Base-by-base conservation (phyloP, 495 filamentous ascomycete species). In the Neurospora discreta region DNA sequence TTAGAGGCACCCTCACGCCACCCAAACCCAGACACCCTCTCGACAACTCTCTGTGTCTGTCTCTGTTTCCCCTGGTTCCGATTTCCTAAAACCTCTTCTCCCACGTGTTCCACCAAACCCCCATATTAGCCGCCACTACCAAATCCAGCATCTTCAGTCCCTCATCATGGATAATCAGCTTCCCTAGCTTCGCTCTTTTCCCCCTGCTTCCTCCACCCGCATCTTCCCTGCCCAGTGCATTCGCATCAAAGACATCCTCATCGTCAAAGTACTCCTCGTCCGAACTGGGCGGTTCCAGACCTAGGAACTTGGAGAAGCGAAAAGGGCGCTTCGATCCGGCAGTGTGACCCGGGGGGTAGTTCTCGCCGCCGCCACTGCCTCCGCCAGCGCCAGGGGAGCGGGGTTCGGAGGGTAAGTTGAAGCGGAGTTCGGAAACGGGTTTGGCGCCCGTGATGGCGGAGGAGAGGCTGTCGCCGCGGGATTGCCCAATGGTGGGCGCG, bases 111-210 rank as follows among this genome's bases (percentile, higher is more conserved):
- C 95, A 97, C 91, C 94, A 98, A 46, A 98, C 86, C 1, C 90
- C 91, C 81, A 98, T 87, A 78, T 95, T 98, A 46, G 94, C 91
- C 11, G 95, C 92, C 38, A 98, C 93, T 2, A 97, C 85, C 69
- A 99, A 78, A 85, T 99, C 95, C 75, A 97, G 77, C 95, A 99
- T 98, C 81, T 96, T 96, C 71, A 97, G 82, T 0, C 95, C 95
- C 75, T 97, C 95, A 74, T 95, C 90, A 74, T 94, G 90, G 33
- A 98, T 87, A 41, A 99, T 91, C 71, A 98, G 78, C 81, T 98
- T 99, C 1, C 95, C 95, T 77, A 99, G 83, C 81, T 98, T 98
- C 0, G 92, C 95, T 73, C 92, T 89, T 77, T 91, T 94, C 1
- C 93, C 93, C 60, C 89, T 85, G 76, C 92, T 90, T 0, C 93